Evolutionary conservation across 768 basidiomycete species (phyloP).

Genomic region (Lentinula raphanica): DNA sequence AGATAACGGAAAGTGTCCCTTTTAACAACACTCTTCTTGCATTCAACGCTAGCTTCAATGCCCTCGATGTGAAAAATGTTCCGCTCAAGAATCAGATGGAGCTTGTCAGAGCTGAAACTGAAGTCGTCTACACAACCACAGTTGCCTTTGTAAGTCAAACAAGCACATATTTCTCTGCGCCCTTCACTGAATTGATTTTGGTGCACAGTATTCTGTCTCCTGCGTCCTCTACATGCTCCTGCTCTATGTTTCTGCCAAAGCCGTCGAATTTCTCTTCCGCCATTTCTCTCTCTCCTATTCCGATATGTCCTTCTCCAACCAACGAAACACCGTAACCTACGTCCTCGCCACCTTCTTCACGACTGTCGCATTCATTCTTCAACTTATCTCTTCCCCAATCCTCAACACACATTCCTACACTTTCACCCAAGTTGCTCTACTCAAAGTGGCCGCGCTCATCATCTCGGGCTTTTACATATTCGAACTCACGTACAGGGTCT

Average conservation of each 20-base stretch:
- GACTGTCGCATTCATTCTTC: neutral
- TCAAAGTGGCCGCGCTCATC: neutral
- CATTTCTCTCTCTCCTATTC: neutral
- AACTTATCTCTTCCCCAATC: neutral
- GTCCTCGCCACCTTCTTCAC: neutral
- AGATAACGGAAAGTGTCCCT: neutral
- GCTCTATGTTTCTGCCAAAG: neutral
- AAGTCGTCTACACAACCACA: neutral
- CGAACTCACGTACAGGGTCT: neutral
- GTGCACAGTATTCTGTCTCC: neutral
- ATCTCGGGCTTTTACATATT: slow-evolving; percentile 1
- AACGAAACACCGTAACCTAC: neutral
- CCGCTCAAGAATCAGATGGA: neutral
- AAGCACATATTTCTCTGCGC: neutral
- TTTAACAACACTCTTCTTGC: slow-evolving; percentile 2
- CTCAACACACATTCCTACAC: neutral
- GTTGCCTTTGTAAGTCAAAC: neutral
- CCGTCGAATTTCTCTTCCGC: neutral
- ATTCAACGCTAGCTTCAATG: slow-evolving; percentile 3
- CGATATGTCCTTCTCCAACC: neutral
- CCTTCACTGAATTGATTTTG: neutral
- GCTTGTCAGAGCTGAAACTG: neutral
- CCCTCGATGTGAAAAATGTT: neutral
- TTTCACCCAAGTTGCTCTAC: neutral
- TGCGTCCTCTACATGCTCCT: slow-evolving; percentile 3